Evolutionary conservation across 192 early-diverging fungal genomes (phyloP).

Genomic region (Mortierella antarctica): DNA sequence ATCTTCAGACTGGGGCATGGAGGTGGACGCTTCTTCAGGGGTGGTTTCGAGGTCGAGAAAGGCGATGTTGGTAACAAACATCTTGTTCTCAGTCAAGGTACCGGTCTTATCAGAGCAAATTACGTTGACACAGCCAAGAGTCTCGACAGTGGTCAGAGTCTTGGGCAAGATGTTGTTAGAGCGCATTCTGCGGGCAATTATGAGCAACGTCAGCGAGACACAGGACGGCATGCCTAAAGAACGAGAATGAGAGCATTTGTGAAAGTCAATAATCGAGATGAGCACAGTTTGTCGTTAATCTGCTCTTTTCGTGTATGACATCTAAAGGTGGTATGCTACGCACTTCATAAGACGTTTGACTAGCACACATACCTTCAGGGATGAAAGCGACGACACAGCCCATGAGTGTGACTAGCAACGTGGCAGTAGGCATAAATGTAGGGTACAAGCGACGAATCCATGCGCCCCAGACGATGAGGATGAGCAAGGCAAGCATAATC

Average conservation of each 20-base stretch:
- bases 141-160: slow-evolving; percentile 87
- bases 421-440: slow-evolving; percentile 60
- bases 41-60: slow-evolving; percentile 55
- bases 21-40: slow-evolving; percentile 34
- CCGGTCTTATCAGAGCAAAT: slow-evolving; percentile 91
- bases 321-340: not conserved
- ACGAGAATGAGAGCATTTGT: not conserved
- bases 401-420: slow-evolving; percentile 62
- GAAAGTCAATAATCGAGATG: not conserved
- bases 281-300: slow-evolving; percentile 18
- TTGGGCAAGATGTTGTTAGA: slow-evolving; percentile 78
- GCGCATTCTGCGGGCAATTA: slow-evolving; percentile 83
- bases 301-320: not conserved
- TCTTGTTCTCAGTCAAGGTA: slow-evolving; percentile 84
- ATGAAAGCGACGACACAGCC: slow-evolving; percentile 79
- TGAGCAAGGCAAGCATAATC: slow-evolving; percentile 58
- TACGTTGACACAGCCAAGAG: slow-evolving; percentile 81
- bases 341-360: not conserved
- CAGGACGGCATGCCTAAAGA: slow-evolving; percentile 75
- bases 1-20: slow-evolving; percentile 54
- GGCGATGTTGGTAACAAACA: slow-evolving; percentile 66
- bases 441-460: slow-evolving; percentile 69
- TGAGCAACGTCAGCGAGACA: slow-evolving; percentile 78
- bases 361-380: slow-evolving; percentile 64
- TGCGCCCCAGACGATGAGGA: slow-evolving; percentile 62